These are phyloP conservation scores for Salvia rosmarinus DNA, from an alignment of 257 asterid genomes.

Conservation along the genomic window DNA sequence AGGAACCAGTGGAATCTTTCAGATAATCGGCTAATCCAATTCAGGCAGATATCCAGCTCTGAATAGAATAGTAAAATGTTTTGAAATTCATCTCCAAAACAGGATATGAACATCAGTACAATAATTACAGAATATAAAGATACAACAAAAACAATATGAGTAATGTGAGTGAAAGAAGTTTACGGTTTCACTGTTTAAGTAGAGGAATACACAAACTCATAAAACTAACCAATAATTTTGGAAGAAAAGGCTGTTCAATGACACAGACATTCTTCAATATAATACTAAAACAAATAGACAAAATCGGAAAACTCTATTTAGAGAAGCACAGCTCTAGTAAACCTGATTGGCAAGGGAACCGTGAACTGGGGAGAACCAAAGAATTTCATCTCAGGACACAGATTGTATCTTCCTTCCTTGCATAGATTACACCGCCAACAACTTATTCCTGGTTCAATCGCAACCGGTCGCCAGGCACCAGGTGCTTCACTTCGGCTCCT, in stretches of 20 bases:
- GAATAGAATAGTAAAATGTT: background rate
- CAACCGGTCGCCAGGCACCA: conserved; percentile 83
- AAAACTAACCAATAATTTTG: background rate
- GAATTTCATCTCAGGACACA: conserved; percentile 92
- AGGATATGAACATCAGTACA: background rate
- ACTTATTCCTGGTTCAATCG: conserved; percentile 85
- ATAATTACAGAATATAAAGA: background rate
- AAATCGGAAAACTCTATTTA: background rate
- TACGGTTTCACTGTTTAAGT: background rate
- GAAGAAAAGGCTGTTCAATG: background rate
- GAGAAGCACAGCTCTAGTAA: background rate
- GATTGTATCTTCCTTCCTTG: conserved; percentile 82
- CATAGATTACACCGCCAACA: conserved; percentile 80
- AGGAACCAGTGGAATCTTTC: background rate
- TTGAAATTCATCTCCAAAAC: background rate
- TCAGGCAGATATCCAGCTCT: conserved; percentile 4
- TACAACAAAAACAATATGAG: background rate
- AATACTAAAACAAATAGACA: background rate
- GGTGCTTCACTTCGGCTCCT: conserved; percentile 68
- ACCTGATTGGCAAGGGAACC: conserved; percentile 98
- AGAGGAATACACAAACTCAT: conserved; percentile 11
- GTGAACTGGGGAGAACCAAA: conserved; percentile 91
- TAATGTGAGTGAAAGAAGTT: background rate
- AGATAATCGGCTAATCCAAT: background rate
- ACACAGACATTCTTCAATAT: background rate